Percentiles rank a stretch among this genome's conserved stretches.
These are phyloP conservation scores for Polytolypa hystricis DNA, from an alignment of 2,329 filamentous ascomycete genomes.

Conservation along the genomic window DNA sequence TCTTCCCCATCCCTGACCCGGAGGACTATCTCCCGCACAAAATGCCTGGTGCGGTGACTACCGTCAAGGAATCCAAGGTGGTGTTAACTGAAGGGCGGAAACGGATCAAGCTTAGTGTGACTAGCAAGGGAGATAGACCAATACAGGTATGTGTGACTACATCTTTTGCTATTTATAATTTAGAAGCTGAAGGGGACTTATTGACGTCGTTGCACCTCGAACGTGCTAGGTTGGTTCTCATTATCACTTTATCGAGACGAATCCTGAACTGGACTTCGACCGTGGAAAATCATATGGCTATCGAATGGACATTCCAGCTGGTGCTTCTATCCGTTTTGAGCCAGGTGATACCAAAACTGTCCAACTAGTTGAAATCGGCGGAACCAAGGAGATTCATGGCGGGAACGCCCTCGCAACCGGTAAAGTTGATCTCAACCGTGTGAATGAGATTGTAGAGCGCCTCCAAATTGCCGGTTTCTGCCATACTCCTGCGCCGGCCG, in stretches of 20 bases:
- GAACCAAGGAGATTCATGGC: constrained; percentile 66
- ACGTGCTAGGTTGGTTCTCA: constrained; percentile 61
- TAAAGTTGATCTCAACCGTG: constrained; percentile 51
- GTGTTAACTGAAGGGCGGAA: constrained; percentile 62
- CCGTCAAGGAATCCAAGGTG: constrained; percentile 55
- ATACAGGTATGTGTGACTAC: constrained; percentile 56
- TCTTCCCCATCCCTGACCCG: constrained; percentile 56
- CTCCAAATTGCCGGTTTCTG: constrained; percentile 66
- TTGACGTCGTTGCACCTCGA: constrained; percentile 3
- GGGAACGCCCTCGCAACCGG: constrained; percentile 74
- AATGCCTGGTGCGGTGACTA: constrained; percentile 69
- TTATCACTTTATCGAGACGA: constrained; percentile 94
- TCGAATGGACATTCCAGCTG: constrained; percentile 78
- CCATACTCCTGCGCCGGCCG: constrained; percentile 57
- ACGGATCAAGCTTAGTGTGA: constrained; percentile 64
- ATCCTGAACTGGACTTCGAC: constrained; percentile 81
- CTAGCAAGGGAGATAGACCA: constrained; percentile 77
- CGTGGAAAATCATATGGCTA: constrained; percentile 71
- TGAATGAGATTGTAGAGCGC: constrained; percentile 54
- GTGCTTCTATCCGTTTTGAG: constrained; percentile 87
- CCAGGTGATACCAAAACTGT: constrained; percentile 88
- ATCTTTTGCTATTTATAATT: not conserved
- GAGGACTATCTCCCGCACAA: constrained; percentile 55
- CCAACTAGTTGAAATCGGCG: constrained; percentile 77
- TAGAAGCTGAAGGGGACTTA: not conserved